phyloP scores from a whole-genome alignment of 495 filamentous ascomycete genomes.

The Rhypophila decipiens region DNA sequence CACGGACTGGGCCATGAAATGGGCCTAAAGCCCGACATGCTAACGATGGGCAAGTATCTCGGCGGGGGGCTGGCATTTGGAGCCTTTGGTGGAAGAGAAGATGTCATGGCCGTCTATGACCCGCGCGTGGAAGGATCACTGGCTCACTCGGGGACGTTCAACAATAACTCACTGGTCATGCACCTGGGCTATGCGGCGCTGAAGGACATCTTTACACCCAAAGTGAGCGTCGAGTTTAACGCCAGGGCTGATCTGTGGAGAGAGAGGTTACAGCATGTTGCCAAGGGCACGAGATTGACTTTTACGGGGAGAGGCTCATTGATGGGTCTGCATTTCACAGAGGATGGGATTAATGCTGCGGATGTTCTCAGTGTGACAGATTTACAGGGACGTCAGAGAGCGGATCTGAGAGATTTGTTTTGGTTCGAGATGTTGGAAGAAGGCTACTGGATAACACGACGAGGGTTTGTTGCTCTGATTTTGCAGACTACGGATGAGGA shows the following conservation, averaged over 20 bases:
- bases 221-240: conserved; percentile 31
- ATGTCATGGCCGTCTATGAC: conserved; percentile 53
- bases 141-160: conserved; percentile 59
- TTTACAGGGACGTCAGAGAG: conserved; percentile 16
- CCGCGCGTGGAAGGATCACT: conserved; percentile 27
- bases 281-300: conserved; percentile 26
- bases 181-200: conserved; percentile 44
- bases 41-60: conserved; percentile 57
- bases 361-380: conserved; percentile 20
- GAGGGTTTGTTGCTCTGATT: conserved; percentile 38
- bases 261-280: conserved; percentile 22
- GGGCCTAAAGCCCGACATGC: conserved; percentile 49
- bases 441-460: conserved; percentile 41
- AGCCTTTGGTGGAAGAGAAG: conserved; percentile 51
- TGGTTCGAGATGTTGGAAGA: conserved; percentile 45
- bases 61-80: conserved; percentile 60
- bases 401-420: conserved; percentile 37
- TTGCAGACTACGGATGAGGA: conserved; percentile 34
- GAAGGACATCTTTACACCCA: conserved; percentile 34
- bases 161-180: conserved; percentile 61
- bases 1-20: conserved; percentile 38
- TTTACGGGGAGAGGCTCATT: conserved; percentile 41
- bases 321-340: conserved; percentile 36
- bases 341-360: conserved; percentile 9
- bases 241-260: conserved; percentile 29